A percentile compares a stretch with the other conserved stretches of the same genome.
Evolutionary conservation across 1,284 basidiomycete genomes (phyloP).

Genomic region (Boletus mariae): DNA sequence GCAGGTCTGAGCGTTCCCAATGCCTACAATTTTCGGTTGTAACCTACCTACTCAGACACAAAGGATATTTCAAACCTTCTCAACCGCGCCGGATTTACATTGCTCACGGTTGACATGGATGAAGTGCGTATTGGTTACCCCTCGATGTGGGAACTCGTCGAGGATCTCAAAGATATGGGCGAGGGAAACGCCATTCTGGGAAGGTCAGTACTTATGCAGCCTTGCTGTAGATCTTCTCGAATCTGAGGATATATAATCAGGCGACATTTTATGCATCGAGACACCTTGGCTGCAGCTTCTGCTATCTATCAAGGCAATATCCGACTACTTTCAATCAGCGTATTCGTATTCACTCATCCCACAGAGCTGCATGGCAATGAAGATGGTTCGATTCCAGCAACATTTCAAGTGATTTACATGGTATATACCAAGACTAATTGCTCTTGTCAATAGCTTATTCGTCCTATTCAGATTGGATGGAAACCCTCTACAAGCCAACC

Average conservation of each 20-base stretch:
- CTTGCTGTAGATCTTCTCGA: background rate
- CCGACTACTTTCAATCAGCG: background rate
- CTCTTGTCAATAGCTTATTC: background rate
- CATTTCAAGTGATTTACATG: conserved; percentile 95
- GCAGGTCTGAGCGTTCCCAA: conserved; percentile 56
- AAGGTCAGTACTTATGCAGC: conserved; percentile 43
- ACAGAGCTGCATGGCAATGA: conserved; percentile 82
- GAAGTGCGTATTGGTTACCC: conserved; percentile 92
- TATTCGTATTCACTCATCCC: conserved; percentile 8
- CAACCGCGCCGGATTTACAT: conserved; percentile 88
- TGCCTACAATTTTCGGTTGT: background rate
- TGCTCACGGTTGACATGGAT: conserved; percentile 94
- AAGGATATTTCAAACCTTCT: conserved; percentile 90
- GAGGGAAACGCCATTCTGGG: conserved; percentile 91
- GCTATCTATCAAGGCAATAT: conserved; percentile 85
- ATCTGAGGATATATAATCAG: conserved; percentile 35
- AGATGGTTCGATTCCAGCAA: conserved; percentile 86
- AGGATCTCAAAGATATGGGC: conserved; percentile 94
- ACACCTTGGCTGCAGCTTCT: conserved; percentile 87
- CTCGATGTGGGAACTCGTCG: conserved; percentile 93
- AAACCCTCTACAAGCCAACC: conserved; percentile 85
- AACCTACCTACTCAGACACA: conserved; percentile 54
- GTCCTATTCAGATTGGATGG: conserved; percentile 87
- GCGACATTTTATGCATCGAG: conserved; percentile 70
- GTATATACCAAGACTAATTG: conserved; percentile 41